Percentiles rank a stretch among this genome's conserved stretches.
Conservation (phyloP, 495 filamentous ascomycete genomes). For the Lasiosphaeria hispida region DNA sequence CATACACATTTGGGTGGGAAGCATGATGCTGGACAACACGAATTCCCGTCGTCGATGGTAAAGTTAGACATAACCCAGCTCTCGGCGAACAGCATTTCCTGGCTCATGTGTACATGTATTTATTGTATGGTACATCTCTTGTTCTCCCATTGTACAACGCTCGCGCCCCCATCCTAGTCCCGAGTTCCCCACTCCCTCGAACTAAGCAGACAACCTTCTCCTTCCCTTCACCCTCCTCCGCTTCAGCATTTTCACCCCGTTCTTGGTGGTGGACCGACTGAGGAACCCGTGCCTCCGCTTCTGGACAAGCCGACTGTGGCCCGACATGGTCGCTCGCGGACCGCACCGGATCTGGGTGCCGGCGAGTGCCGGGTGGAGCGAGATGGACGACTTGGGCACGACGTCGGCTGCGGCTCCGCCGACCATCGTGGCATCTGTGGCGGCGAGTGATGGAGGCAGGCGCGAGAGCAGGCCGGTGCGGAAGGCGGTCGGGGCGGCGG, state of each 20-base stretch:
- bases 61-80: no score
- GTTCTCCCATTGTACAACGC: no score
- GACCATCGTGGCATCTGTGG: no score
- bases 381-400: conserved; percentile 35
- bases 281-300: conserved; percentile 49
- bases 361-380: conserved; percentile 40
- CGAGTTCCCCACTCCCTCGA: neutral
- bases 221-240: conserved; percentile 41
- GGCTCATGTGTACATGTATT: no score
- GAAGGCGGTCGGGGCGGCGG: no score
- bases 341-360: conserved; percentile 45
- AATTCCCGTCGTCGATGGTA: no score
- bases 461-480: no score
- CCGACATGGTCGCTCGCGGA: conserved; percentile 44
- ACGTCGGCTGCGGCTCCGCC: conserved; percentile 27
- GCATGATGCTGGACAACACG: no score
- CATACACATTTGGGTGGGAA: no score
- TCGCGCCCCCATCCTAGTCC: neutral
- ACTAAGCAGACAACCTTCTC: conserved; percentile 31
- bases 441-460: no score
- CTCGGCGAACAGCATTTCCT: no score
- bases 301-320: conserved; percentile 43
- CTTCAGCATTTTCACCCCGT: conserved; percentile 39
- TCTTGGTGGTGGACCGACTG: conserved; percentile 36
- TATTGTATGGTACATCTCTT: no score